Evolutionary conservation across 148 eudicot genomes (phyloP).

Genomic region (Rhododendron molle): DNA sequence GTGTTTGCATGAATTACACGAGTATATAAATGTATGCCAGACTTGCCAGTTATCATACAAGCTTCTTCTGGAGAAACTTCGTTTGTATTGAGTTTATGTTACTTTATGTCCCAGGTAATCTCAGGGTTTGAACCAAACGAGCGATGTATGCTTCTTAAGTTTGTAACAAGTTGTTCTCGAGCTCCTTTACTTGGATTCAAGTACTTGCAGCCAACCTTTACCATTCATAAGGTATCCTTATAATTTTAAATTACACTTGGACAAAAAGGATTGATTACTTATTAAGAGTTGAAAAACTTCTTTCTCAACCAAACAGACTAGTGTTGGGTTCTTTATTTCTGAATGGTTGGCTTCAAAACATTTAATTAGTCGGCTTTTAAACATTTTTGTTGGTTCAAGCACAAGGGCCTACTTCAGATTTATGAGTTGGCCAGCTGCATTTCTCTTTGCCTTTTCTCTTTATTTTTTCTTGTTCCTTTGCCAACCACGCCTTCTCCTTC

Average conservation of each 20-base stretch:
- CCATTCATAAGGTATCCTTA: slow-evolving; percentile 79
- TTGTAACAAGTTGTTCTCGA: slow-evolving; percentile 96
- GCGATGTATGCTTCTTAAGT: slow-evolving; percentile 85
- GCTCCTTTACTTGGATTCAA: slow-evolving; percentile 96
- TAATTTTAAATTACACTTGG: background rate
- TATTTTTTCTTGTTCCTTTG: background rate
- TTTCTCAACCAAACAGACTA: background rate
- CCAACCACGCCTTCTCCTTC: background rate
- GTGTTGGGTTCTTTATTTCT: background rate
- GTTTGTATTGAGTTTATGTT: background rate
- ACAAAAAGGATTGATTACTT: background rate
- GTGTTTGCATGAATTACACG: background rate
- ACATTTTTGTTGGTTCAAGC: background rate
- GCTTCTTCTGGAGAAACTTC: background rate
- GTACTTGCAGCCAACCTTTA: slow-evolving; percentile 89
- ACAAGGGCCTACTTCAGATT: background rate
- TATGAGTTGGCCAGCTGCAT: background rate
- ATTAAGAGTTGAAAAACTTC: background rate
- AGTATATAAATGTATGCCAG: background rate
- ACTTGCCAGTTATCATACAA: background rate
- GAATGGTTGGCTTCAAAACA: background rate
- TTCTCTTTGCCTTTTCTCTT: background rate
- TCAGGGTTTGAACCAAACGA: slow-evolving; percentile 75
- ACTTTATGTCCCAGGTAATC: slow-evolving; percentile 50
- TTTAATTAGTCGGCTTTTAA: background rate